phyloP scores from a whole-genome alignment of 1,284 basidiomycete genomes.

The Tausonia pullulans region DNA sequence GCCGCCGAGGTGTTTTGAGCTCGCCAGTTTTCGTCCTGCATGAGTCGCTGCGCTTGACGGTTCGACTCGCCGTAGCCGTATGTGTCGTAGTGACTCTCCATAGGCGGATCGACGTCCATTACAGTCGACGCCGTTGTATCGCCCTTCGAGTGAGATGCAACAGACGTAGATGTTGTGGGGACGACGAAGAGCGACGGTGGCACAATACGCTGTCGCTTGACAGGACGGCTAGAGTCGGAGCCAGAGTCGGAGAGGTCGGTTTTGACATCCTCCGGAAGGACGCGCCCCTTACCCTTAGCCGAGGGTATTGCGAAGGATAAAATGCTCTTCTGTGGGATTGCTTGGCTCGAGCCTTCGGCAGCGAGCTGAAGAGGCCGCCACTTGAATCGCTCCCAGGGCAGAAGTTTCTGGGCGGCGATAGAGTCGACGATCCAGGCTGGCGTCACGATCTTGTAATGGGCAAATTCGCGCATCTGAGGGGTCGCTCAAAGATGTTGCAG shows the following conservation, averaged over 20 bases:
- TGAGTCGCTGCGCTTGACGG: slow-evolving; percentile 55
- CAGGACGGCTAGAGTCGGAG: no score
- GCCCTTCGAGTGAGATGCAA: no score
- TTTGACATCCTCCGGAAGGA: no score
- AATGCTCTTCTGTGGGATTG: no score
- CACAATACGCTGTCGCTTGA: no score
- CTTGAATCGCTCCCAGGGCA: slow-evolving; percentile 62
- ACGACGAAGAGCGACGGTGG: no score
- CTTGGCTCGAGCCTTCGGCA: slow-evolving; percentile 17
- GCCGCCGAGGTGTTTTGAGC: slow-evolving; percentile 67
- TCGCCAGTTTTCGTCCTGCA: slow-evolving; percentile 74
- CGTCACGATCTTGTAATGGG: slow-evolving; percentile 72
- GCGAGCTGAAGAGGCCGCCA: slow-evolving; percentile 30
- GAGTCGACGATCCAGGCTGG: slow-evolving; percentile 82
- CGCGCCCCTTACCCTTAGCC: no score
- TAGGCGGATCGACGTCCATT: slow-evolving; percentile 40
- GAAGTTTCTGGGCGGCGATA: slow-evolving; percentile 48
- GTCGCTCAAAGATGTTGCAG: no score
- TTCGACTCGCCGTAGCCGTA: slow-evolving; percentile 42
- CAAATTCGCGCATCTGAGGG: slow-evolving; percentile 57
- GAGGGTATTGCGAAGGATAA: no score
- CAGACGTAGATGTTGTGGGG: no score
- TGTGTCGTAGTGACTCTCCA: background rate
- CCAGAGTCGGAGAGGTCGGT: no score
- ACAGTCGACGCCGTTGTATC: no score